Conservation (phyloP, 257 asterid genomes). For the Galeopsis tetrahit region DNA sequence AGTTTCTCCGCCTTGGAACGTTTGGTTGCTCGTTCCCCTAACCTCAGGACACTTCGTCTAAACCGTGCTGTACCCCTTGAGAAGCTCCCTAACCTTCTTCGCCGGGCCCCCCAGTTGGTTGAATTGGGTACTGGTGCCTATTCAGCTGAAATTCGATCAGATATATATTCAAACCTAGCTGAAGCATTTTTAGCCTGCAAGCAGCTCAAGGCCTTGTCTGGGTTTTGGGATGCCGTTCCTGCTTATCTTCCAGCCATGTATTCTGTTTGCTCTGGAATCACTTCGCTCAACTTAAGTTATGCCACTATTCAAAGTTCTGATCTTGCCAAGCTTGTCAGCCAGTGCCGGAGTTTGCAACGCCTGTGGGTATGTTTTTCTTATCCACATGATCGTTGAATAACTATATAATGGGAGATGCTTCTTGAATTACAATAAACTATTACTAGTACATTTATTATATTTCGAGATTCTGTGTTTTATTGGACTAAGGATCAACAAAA, state of each 20-base stretch:
- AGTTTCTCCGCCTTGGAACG: conserved; percentile 67
- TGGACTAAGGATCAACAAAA: not conserved
- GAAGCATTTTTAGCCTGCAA: conserved; percentile 79
- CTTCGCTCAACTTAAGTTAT: conserved; percentile 82
- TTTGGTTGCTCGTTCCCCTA: conserved; percentile 67
- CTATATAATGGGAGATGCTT: not conserved
- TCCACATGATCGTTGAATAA: not conserved
- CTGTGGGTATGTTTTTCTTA: conserved; percentile 66
- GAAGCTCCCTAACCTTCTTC: conserved; percentile 63
- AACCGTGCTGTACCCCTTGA: conserved; percentile 76
- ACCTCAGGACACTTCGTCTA: conserved; percentile 59
- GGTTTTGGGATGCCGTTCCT: conserved; percentile 93
- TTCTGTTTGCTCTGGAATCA: conserved; percentile 64
- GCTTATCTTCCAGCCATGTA: conserved; percentile 82
- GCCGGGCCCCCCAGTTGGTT: conserved; percentile 63
- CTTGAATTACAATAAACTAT: not conserved
- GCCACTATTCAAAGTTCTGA: conserved; percentile 74
- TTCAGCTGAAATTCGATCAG: conserved; percentile 60
- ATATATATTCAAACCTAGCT: conserved; percentile 55
- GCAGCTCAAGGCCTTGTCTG: conserved; percentile 77
- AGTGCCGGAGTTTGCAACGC: conserved; percentile 75
- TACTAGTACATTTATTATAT: not conserved
- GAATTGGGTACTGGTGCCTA: conserved; percentile 72
- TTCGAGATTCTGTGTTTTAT: not conserved
- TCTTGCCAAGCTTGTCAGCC: conserved; percentile 67